phyloP scores from a whole-genome alignment of 495 filamentous ascomycete genomes.

The Aspergillus biplanus region DNA sequence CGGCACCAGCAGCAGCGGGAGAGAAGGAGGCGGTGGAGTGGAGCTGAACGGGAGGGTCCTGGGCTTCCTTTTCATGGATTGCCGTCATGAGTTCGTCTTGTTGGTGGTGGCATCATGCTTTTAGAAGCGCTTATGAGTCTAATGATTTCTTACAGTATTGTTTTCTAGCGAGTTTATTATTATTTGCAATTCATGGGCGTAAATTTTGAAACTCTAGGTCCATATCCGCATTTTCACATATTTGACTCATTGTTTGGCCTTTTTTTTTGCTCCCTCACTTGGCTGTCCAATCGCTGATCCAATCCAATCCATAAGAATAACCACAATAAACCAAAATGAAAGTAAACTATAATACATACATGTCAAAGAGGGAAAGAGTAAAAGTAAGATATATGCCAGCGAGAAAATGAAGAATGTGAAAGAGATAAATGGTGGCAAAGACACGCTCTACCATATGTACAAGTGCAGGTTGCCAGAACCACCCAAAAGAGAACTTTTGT shows the following conservation, averaged over 20 bases:
- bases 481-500: neutral
- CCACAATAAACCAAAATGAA: neutral
- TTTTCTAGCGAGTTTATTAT: too few species aligned
- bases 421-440: neutral
- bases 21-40: conserved; percentile 26
- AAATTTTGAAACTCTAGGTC: too few species aligned
- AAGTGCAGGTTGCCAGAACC: conserved; percentile 16
- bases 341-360: conserved; percentile 14
- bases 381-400: conserved; percentile 1
- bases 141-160: neutral
- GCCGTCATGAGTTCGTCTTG: neutral
- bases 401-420: neutral
- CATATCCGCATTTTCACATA: too few species aligned
- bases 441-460: conserved; percentile 18
- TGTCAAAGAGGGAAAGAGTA: neutral
- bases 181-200: too few species aligned
- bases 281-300: conserved; percentile 8
- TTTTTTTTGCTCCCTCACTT: neutral
- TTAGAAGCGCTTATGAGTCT: neutral
- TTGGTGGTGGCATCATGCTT: neutral
- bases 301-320: conserved; percentile 5
- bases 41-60: conserved; percentile 19
- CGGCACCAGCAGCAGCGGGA: conserved; percentile 23
- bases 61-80: conserved; percentile 13
- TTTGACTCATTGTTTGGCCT: too few species aligned